These are phyloP conservation scores for Wallacemonas rigidus DNA, from an alignment of 208 protist species.

Conservation along the genomic window DNA sequence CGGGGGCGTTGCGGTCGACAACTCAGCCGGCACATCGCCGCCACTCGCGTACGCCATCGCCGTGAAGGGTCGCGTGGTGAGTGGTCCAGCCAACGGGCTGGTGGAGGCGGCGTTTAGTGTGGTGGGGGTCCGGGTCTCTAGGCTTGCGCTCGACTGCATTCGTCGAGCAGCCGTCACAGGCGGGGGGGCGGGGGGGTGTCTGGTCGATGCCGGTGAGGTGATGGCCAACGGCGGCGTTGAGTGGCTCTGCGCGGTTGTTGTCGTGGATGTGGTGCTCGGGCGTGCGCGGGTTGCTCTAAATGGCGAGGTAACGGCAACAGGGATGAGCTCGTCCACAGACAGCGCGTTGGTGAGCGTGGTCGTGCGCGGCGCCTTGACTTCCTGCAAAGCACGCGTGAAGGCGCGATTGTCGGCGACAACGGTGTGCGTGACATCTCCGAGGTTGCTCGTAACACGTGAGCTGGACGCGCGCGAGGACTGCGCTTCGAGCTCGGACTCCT, in stretches of 20 bases:
- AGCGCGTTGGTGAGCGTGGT: neutral
- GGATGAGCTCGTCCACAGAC: neutral
- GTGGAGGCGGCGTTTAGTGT: neutral
- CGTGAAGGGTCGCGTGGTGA: neutral
- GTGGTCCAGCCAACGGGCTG: neutral
- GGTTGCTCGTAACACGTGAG: neutral
- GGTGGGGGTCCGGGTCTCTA: neutral
- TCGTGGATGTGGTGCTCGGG: neutral
- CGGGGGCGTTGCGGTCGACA: neutral
- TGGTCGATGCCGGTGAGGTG: too few species aligned
- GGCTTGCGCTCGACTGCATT: too few species aligned
- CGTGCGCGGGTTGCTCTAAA: neutral
- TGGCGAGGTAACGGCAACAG: neutral
- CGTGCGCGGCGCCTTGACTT: neutral
- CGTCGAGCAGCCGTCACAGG: neutral
- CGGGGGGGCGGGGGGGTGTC: neutral
- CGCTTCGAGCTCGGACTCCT: constrained; percentile 8
- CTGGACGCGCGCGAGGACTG: neutral
- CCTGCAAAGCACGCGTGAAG: neutral
- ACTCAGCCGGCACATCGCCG: neutral
- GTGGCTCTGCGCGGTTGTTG: neutral
- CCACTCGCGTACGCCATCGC: neutral
- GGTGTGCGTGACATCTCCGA: neutral
- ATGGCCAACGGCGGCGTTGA: too few species aligned
- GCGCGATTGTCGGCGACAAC: constrained; percentile 10